phyloP scores from a whole-genome alignment of 768 basidiomycete genomes.

The Boletus edulis region DNA sequence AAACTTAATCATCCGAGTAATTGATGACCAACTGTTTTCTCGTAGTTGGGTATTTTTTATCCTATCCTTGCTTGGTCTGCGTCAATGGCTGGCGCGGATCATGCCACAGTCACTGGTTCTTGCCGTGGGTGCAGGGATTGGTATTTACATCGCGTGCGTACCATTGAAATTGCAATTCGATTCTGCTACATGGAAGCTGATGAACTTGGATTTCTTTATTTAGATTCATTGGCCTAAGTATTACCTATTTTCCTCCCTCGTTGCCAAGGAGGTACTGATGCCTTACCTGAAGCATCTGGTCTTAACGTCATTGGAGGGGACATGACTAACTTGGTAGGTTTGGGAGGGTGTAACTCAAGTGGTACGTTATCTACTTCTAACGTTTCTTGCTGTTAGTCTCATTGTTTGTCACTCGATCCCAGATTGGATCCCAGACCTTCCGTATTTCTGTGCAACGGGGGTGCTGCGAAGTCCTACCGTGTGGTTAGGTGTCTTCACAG shows the following conservation, averaged over 20 bases:
- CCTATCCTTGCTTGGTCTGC: conserved; percentile 77
- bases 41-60: conserved; percentile 77
- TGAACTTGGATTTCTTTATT: conserved; percentile 7
- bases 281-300: conserved; percentile 46
- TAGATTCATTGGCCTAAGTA: conserved; percentile 76
- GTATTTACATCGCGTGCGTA: conserved; percentile 79
- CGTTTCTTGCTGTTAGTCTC: conserved; percentile 10
- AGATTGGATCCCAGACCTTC: conserved; percentile 48
- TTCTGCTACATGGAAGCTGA: conserved; percentile 3
- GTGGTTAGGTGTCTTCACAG: conserved; percentile 87
- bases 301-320: conserved; percentile 76
- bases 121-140: conserved; percentile 84
- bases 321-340: conserved; percentile 63
- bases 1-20: neutral
- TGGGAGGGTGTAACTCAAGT: conserved; percentile 70
- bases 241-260: conserved; percentile 9
- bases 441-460: conserved; percentile 58
- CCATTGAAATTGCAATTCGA: neutral
- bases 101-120: conserved; percentile 87
- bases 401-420: neutral
- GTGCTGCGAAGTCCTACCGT: conserved; percentile 74
- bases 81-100: conserved; percentile 85
- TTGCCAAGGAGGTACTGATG: neutral
- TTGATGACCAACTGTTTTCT: neutral
- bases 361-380: conserved; percentile 25